These are phyloP conservation scores for Balansia obtecta DNA, from an alignment of 2,329 filamentous ascomycete genomes.

Conservation along the genomic window DNA sequence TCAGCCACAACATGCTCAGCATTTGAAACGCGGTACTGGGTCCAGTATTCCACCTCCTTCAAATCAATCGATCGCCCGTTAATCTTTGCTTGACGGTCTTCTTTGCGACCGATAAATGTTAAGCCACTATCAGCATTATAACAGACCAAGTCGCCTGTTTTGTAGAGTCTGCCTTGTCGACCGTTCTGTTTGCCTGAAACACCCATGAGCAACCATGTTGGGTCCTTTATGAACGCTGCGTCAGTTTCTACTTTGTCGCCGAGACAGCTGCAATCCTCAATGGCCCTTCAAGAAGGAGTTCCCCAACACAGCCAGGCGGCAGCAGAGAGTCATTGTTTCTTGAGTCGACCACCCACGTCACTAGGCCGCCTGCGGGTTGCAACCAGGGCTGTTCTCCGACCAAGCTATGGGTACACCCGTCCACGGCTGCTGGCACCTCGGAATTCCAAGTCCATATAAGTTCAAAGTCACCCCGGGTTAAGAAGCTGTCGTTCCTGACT, in stretches of 20 bases:
- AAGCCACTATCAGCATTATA: conserved; percentile 6
- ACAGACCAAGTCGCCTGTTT: conserved; percentile 10
- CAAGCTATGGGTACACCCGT: no score
- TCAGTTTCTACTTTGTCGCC: conserved; percentile 23
- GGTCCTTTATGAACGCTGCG: conserved; percentile 14
- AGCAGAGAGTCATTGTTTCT: background rate
- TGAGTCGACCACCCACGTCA: background rate
- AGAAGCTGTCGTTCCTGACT: no score
- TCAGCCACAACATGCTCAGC: background rate
- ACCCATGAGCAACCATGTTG: conserved; percentile 10
- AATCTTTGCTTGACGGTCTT: conserved; percentile 10
- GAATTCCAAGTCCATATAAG: no score
- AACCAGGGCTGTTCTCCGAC: no score
- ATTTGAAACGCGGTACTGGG: background rate
- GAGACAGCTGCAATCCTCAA: conserved; percentile 36
- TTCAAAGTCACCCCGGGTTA: no score
- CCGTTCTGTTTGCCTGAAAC: background rate
- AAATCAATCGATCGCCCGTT: conserved; percentile 4
- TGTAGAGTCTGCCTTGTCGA: conserved; percentile 8
- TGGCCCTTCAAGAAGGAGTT: conserved; percentile 29
- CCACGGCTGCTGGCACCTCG: no score
- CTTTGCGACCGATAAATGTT: background rate
- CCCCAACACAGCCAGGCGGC: conserved; percentile 12
- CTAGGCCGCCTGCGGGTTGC: no score
- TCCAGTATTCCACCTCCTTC: conserved; percentile 4